Evolutionary conservation across 441 rosid genomes (phyloP).

Genomic region (Corymbia calophylla): DNA sequence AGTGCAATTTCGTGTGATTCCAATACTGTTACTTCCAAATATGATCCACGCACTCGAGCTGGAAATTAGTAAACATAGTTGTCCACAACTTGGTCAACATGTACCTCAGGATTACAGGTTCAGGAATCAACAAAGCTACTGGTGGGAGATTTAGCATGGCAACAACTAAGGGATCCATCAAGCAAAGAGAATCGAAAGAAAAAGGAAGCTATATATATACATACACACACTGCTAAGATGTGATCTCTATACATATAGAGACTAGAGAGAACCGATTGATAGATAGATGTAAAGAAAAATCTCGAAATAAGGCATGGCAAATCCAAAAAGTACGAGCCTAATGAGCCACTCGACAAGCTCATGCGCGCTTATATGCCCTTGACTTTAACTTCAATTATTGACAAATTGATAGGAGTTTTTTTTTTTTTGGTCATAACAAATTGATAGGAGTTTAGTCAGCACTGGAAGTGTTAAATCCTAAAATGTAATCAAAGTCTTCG

Average conservation of each 20-base stretch:
- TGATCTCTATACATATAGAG: too few relatives aligned
- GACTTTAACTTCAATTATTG: neutral
- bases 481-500: neutral
- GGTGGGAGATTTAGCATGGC: too few relatives aligned
- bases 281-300: too few relatives aligned
- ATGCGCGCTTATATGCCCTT: neutral
- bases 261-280: too few relatives aligned
- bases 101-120: too few relatives aligned
- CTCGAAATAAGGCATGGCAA: neutral
- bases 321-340: neutral
- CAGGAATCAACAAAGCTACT: neutral
- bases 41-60: neutral
- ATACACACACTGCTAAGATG: too few relatives aligned
- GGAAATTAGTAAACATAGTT: neutral
- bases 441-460: neutral
- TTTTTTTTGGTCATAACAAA: too few relatives aligned
- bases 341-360: neutral
- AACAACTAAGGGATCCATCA: too few relatives aligned
- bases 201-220: too few relatives aligned
- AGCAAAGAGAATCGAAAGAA: too few relatives aligned
- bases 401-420: neutral
- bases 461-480: neutral
- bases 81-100: too few relatives aligned
- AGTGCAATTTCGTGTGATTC: neutral
- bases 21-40: neutral